These are phyloP conservation scores for Ogataea paradorogensis DNA, from an alignment of 805 yeast genomes.

Conservation along the genomic window DNA sequence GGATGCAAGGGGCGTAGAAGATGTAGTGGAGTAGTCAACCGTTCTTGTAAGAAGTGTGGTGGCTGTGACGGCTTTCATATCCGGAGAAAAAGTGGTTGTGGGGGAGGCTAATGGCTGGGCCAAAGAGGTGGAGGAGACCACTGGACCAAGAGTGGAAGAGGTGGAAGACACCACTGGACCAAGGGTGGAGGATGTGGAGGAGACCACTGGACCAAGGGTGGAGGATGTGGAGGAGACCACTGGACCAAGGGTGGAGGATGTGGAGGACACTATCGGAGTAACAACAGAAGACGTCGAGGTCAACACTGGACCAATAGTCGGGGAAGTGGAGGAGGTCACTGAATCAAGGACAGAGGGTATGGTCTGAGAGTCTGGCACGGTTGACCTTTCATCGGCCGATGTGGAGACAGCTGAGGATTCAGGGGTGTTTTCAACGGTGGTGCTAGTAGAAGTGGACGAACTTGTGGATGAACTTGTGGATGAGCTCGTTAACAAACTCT, in stretches of 20 bases:
- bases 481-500: no score
- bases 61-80: background rate
- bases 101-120: background rate
- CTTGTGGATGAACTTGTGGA: no score
- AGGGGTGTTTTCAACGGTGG: no score
- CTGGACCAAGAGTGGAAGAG: background rate
- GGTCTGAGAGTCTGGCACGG: no score
- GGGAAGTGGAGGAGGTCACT: background rate
- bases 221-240: background rate
- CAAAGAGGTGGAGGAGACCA: background rate
- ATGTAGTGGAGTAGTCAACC: slow-evolving; percentile 6
- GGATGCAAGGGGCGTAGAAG: slow-evolving; percentile 20
- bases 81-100: background rate
- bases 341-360: no score
- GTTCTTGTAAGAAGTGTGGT: slow-evolving; percentile 13
- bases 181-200: background rate
- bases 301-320: slow-evolving; percentile 3
- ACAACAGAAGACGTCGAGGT: slow-evolving; percentile 2
- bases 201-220: background rate
- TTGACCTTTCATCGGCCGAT: no score
- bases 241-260: no score
- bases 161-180: background rate
- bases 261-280: background rate
- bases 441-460: no score
- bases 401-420: no score